A percentile compares a stretch with the other conserved stretches of the same genome.
These are phyloP conservation scores for Buxus sempervirens DNA, from an alignment of 164 flowering plant species.

Conservation along the genomic window DNA sequence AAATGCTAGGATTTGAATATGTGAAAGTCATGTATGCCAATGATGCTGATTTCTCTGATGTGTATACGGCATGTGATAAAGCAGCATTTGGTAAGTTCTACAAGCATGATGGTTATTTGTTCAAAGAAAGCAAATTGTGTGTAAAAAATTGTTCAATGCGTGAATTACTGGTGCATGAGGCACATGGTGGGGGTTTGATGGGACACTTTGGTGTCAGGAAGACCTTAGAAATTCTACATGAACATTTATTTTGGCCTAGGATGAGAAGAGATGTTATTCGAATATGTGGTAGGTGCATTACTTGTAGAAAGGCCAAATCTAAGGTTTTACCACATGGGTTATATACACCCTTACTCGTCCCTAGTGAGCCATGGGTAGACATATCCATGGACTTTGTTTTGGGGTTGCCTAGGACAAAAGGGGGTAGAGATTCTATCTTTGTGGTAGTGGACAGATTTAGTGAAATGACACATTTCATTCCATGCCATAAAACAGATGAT, in stretches of 20 bases:
- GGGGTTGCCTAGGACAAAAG: too few relatives aligned
- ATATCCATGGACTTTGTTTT: too few relatives aligned
- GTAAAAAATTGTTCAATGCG: background rate
- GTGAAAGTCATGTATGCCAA: slow-evolving; percentile 1
- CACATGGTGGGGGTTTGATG: background rate
- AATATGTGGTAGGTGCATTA: background rate
- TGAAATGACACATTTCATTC: too few relatives aligned
- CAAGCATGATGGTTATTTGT: background rate
- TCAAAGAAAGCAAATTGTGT: background rate
- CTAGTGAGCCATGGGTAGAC: background rate
- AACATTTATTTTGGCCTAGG: slow-evolving; percentile 9
- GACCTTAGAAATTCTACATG: slow-evolving; percentile 2
- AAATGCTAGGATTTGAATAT: background rate
- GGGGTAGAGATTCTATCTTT: too few relatives aligned
- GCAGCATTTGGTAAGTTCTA: background rate
- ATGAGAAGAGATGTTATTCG: background rate
- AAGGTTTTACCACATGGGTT: background rate
- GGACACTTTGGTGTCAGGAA: background rate
- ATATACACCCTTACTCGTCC: background rate
- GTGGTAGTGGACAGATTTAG: too few relatives aligned
- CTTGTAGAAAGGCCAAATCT: slow-evolving; percentile 1
- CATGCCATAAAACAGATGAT: too few relatives aligned
- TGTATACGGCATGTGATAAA: background rate
- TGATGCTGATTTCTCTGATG: slow-evolving; percentile 1
- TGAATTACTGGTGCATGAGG: background rate